A percentile compares a stretch with the other conserved stretches of the same genome.
Evolutionary conservation across 768 basidiomycete species (phyloP).

Genomic region (Porphyrellus cyaneotinctus): DNA sequence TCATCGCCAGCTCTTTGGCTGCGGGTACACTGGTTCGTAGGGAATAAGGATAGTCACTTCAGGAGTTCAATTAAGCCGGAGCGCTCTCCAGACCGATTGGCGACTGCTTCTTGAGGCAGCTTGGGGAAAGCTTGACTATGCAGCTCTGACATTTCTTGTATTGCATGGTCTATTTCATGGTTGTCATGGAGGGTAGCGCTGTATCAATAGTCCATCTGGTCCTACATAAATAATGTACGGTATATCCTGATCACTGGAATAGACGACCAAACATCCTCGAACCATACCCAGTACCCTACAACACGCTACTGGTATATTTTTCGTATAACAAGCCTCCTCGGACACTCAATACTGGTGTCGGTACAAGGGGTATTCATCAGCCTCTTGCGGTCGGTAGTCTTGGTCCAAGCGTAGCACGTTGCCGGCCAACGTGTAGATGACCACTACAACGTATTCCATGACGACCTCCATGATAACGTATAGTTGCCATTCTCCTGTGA

Average conservation of each 20-base stretch:
- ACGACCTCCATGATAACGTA: constrained; percentile 57
- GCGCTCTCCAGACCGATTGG: constrained; percentile 45
- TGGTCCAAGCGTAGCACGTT: constrained; percentile 27
- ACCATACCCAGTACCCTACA: not conserved
- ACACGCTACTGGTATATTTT: not conserved
- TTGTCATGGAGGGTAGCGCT: not conserved
- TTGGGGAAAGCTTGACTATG: constrained; percentile 74
- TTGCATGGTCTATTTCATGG: not conserved
- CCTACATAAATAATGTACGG: not conserved
- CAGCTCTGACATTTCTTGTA: constrained; percentile 47
- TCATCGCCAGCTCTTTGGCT: constrained; percentile 42
- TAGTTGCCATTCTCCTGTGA: constrained; percentile 54
- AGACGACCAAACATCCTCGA: not conserved
- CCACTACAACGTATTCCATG: constrained; percentile 52
- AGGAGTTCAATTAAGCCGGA: constrained; percentile 81
- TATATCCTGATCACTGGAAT: not conserved
- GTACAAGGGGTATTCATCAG: constrained; percentile 35
- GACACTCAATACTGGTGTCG: constrained; percentile 25
- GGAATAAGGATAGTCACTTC: constrained; percentile 36
- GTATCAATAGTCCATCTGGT: not conserved
- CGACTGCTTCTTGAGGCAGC: constrained; percentile 36
- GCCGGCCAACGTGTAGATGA: constrained; percentile 39
- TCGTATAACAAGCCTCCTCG: not conserved
- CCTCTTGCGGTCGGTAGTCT: constrained; percentile 27
- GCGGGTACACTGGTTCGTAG: constrained; percentile 50